phyloP scores from a whole-genome alignment of 495 filamentous ascomycete species.

The Penicillium angulare region DNA sequence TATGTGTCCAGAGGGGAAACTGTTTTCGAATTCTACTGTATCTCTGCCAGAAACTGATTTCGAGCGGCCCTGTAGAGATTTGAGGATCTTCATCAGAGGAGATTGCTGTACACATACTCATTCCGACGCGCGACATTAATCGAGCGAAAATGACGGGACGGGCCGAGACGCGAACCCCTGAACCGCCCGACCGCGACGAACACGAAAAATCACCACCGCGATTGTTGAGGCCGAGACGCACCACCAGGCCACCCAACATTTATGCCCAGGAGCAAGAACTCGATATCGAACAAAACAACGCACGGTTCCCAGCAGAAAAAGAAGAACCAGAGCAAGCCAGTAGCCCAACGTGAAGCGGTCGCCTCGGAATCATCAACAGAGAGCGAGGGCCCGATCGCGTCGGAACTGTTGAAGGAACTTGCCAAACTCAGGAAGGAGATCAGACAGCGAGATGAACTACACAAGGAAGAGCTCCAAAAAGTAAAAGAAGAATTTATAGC shows the following conservation, averaged over 20 bases:
- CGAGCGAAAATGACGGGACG: slow-evolving; percentile 18
- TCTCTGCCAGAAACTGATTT: too few relatives aligned
- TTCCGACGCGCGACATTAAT: too few relatives aligned
- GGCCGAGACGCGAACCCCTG: slow-evolving; percentile 27
- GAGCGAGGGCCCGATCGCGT: slow-evolving; percentile 13
- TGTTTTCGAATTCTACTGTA: too few relatives aligned
- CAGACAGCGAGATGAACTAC: slow-evolving; percentile 17
- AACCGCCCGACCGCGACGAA: slow-evolving; percentile 25
- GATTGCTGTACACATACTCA: too few relatives aligned
- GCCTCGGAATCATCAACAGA: slow-evolving; percentile 16
- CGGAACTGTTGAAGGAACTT: slow-evolving; percentile 14
- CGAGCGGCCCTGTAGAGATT: too few relatives aligned
- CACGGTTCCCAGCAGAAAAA: slow-evolving; percentile 13
- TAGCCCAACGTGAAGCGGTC: slow-evolving; percentile 10
- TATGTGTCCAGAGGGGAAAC: too few relatives aligned
- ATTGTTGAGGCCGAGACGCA: slow-evolving; percentile 14
- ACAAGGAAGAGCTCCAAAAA: slow-evolving; percentile 21
- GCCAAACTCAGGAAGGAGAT: slow-evolving; percentile 23
- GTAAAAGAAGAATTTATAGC: slow-evolving; percentile 18
- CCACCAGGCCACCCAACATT: slow-evolving; percentile 8
- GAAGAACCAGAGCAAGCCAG: slow-evolving; percentile 6
- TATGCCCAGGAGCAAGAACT: slow-evolving; percentile 15
- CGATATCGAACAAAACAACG: slow-evolving; percentile 11
- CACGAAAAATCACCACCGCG: slow-evolving; percentile 19
- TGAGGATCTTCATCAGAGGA: too few relatives aligned